Evolutionary conservation across 2,329 filamentous ascomycete genomes (phyloP), one percentile per base, ranked within the genome.

Genomic region (Colletotrichum phormii): DNA sequence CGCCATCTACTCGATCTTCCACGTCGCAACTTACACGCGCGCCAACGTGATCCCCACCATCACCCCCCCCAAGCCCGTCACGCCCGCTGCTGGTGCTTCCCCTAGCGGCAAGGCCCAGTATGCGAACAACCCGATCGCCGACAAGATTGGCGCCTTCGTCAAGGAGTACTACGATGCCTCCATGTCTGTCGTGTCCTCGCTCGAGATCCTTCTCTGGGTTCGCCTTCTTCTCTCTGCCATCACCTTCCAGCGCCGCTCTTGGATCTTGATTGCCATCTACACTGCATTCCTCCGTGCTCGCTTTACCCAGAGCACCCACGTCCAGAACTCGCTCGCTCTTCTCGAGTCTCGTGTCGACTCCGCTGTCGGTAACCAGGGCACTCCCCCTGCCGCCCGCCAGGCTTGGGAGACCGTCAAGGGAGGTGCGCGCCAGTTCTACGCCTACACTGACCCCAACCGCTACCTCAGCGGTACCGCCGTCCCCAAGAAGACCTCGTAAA

Each of bases 141-240:
- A 98, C 75, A 90, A 88, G 77, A 98, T 99, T 82, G 95, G 95
- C 77, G 89, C 89, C 79, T 99, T 99, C 80, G 95, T 99, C 83
- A 98, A 98, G 91, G 91, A 95, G 82, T 98, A 98, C 90, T 99
- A 99, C 82, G 97, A 99, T 82, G 86, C 90, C 74, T 97, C 95
- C 84, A 99, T 99, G 97, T 94, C 93, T 71, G 87, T 98, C 74
- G 97, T 99, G 37, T 93, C 96, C 49, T 87, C 88, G 59, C 93
- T 99, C 72, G 97, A 99, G 86, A 94, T 98, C 77, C 85, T 90
- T 53, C 91, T 98, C 73, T 97, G 95, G 92, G 86, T 93, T 83
- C 95, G 97, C 79, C 86, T 99, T 67, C 80, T 97, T 61, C 84
- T 95, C 67, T 93, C 94, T 37, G 94, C 95, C 74, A 85, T 98